These are phyloP conservation scores for Casaregolazyma suthepensis DNA, from an alignment of 1,139 yeast species.

Conservation along the genomic window DNA sequence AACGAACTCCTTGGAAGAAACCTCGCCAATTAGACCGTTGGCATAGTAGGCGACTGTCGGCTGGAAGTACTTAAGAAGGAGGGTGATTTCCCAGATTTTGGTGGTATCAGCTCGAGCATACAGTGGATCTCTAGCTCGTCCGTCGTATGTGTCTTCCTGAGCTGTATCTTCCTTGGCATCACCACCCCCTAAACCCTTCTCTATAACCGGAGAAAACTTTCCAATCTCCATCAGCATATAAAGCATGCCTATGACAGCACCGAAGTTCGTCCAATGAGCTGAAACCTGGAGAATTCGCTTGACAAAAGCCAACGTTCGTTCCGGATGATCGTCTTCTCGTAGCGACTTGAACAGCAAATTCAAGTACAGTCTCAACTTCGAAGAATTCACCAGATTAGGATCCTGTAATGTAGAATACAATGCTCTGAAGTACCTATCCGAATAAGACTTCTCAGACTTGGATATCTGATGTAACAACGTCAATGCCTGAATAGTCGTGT, in stretches of 20 bases:
- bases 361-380: conserved; percentile 76
- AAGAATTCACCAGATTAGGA: conserved; percentile 71
- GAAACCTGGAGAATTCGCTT: conserved; percentile 86
- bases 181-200: conserved; percentile 33
- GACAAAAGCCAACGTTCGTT: conserved; percentile 80
- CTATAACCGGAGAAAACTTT: conserved; percentile 45
- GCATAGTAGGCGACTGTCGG: conserved; percentile 89
- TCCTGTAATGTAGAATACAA: conserved; percentile 87
- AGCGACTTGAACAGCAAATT: conserved; percentile 80
- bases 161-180: no score
- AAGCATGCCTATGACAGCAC: conserved; percentile 87
- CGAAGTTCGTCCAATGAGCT: conserved; percentile 79
- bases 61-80: conserved; percentile 75
- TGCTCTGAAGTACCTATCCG: conserved; percentile 80
- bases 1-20: conserved; percentile 57
- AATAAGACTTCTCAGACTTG: conserved; percentile 24
- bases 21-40: conserved; percentile 72
- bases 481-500: conserved; percentile 90
- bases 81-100: conserved; percentile 79
- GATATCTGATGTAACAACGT: conserved; percentile 74
- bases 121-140: conserved; percentile 85
- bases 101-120: conserved; percentile 76
- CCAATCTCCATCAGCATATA: conserved; percentile 67
- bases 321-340: conserved; percentile 56
- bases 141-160: conserved; percentile 55